Evolutionary conservation across 2,329 filamentous ascomycete genomes (phyloP).

Genomic region (Lasiodiplodia theobromae): DNA sequence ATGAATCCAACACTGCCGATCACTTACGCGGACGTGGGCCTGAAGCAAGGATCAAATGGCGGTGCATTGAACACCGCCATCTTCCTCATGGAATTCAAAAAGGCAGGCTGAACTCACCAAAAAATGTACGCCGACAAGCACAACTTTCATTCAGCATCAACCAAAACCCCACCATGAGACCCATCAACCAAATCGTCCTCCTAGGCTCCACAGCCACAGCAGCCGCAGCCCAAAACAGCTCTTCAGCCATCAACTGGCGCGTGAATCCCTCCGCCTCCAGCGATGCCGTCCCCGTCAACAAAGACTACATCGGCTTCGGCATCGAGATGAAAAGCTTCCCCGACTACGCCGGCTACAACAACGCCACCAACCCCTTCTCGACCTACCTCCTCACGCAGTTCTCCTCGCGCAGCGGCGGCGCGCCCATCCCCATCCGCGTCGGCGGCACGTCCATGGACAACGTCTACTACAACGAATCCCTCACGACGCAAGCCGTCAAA

Average conservation of each 20-base stretch:
- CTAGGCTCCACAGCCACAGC: not conserved
- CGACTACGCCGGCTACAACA: not conserved
- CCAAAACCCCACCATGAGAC: not conserved
- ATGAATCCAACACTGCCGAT: not conserved
- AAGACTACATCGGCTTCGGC: constrained; percentile 14
- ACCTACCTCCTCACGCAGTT: not conserved
- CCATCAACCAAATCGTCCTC: not conserved
- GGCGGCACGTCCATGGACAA: constrained; percentile 13
- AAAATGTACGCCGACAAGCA: not conserved
- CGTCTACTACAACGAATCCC: not conserved
- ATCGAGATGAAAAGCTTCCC: constrained; percentile 9
- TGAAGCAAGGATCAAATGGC: not conserved
- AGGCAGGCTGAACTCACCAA: not conserved
- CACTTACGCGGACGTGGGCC: not conserved
- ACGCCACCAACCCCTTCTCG: not conserved
- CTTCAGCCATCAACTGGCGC: not conserved
- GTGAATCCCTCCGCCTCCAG: not conserved
- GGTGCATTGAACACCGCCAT: not conserved
- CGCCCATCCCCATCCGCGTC: not conserved
- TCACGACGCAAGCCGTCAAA: not conserved
- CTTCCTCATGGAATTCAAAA: not conserved
- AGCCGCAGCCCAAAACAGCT: not conserved
- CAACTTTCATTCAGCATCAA: not conserved
- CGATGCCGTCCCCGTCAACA: not conserved
- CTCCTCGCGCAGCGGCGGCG: not conserved